Conservation (phyloP, 2,329 filamentous ascomycete species). For the Acrodontium crateriforme region DNA sequence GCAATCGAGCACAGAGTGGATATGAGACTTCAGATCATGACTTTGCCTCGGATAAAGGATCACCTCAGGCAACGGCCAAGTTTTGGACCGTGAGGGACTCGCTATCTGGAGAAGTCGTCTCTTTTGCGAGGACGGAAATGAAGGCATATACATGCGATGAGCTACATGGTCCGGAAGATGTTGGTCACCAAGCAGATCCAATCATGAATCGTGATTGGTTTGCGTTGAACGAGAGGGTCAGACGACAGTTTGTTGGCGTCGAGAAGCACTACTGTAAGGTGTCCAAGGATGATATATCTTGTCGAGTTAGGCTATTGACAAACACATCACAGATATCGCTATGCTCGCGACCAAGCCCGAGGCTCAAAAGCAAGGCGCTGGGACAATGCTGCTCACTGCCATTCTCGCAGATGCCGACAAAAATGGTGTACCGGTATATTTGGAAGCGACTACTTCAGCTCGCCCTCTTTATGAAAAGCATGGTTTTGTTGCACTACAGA, state of each 20-base stretch:
- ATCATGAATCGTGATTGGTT: constrained; percentile 23
- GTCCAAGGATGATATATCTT: neutral
- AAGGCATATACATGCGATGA: constrained; percentile 16
- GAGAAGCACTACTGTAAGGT: constrained; percentile 18
- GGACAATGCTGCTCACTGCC: constrained; percentile 25
- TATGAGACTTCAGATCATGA: too few species aligned
- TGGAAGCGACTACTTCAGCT: constrained; percentile 26
- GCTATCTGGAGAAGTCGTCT: constrained; percentile 15
- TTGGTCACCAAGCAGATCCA: constrained; percentile 17
- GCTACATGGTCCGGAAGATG: constrained; percentile 15
- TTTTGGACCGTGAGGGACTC: constrained; percentile 19
- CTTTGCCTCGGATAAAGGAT: too few species aligned
- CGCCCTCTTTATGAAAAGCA: constrained; percentile 20
- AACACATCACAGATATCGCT: constrained; percentile 14
- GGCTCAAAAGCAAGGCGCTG: constrained; percentile 30
- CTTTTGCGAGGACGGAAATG: constrained; percentile 19
- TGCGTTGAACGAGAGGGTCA: constrained; percentile 18
- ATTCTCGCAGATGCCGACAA: constrained; percentile 29
- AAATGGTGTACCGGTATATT: constrained; percentile 26
- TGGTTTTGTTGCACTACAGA: constrained; percentile 18
- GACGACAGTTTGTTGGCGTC: constrained; percentile 16
- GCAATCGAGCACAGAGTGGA: neutral
- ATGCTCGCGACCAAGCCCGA: constrained; percentile 28
- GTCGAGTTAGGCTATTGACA: neutral
- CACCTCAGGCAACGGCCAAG: neutral